Percentiles rank a stretch among this genome's conserved stretches.
These are phyloP conservation scores for Pelargonium myrrhifolium DNA, from an alignment of 441 rosid species.

Conservation along the genomic window DNA sequence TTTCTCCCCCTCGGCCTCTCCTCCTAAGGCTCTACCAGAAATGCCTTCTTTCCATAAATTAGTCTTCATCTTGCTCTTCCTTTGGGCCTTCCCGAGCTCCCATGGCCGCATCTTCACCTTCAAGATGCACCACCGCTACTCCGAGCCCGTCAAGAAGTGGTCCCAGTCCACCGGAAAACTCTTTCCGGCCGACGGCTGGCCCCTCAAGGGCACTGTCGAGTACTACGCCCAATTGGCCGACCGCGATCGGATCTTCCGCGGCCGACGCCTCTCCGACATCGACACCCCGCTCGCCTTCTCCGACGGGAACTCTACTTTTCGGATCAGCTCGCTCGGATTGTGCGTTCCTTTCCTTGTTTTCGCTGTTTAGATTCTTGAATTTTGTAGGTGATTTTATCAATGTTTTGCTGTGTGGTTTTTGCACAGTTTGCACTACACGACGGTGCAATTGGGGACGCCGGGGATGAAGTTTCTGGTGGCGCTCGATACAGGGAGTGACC, in stretches of 20 bases:
- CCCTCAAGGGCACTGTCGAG: conserved; percentile 54
- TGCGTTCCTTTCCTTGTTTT: conserved; percentile 22
- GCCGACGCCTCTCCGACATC: conserved; percentile 41
- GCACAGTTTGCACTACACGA: conserved; percentile 72
- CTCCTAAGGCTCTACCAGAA: neutral
- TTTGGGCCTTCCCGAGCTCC: conserved; percentile 28
- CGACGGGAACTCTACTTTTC: conserved; percentile 63
- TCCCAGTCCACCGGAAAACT: conserved; percentile 30
- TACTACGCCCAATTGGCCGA: conserved; percentile 59
- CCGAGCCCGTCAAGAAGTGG: conserved; percentile 55
- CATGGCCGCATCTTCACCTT: conserved; percentile 65
- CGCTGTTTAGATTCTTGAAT: neutral
- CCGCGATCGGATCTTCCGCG: conserved; percentile 52
- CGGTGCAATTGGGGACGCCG: conserved; percentile 75
- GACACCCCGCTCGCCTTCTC: conserved; percentile 49
- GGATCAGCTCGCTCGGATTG: conserved; percentile 82
- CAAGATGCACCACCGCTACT: conserved; percentile 77
- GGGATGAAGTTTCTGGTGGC: conserved; percentile 87
- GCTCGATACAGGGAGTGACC: conserved; percentile 76
- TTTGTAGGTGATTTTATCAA: conserved; percentile 4
- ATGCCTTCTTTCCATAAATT: conserved; percentile 31
- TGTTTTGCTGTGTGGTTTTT: conserved; percentile 1
- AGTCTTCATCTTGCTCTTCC: conserved; percentile 31
- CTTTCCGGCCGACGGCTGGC: conserved; percentile 33
- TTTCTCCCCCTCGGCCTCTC: conserved; percentile 5